Evolutionary conservation across 2,329 filamentous ascomycete species (phyloP).

Genomic region (Cytospora piceae): DNA sequence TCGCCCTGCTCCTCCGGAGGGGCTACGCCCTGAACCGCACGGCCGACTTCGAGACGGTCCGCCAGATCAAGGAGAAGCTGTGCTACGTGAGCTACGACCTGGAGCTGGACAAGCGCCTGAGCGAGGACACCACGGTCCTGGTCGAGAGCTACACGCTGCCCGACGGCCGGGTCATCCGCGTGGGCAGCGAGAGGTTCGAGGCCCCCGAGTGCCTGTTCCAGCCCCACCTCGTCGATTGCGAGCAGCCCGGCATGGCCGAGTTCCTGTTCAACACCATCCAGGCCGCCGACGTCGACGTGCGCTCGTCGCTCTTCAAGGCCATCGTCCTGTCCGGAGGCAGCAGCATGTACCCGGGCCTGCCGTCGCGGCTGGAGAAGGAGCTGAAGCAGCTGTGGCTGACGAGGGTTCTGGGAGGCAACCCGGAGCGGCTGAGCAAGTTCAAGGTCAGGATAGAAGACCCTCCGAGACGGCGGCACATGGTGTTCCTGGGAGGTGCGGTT

Average conservation of each 20-base stretch:
- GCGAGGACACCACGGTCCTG: conserved; percentile 94
- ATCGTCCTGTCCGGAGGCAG: conserved; percentile 95
- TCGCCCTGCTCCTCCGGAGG: conserved; percentile 87
- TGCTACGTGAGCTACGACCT: conserved; percentile 99
- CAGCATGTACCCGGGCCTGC: conserved; percentile 98
- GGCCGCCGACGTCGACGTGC: conserved; percentile 90
- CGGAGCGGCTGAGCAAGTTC: conserved; percentile 95
- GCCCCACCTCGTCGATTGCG: conserved; percentile 95
- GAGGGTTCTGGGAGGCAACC: conserved; percentile 85
- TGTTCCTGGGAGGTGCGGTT: conserved; percentile 96
- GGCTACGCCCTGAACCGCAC: conserved; percentile 98
- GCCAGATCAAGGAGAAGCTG: conserved; percentile 99
- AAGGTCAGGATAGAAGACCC: conserved; percentile 99
- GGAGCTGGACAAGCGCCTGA: conserved; percentile 91
- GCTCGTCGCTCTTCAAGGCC: conserved; percentile 92
- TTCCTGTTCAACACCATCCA: conserved; percentile 99
- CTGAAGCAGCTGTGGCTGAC: conserved; percentile 98
- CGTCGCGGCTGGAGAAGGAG: conserved; percentile 95
- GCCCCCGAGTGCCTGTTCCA: conserved; percentile 98
- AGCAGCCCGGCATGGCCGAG: conserved; percentile 95
- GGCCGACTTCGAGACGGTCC: conserved; percentile 97
- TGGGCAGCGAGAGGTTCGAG: conserved; percentile 96
- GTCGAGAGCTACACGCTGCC: conserved; percentile 98
- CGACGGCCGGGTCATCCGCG: conserved; percentile 92
- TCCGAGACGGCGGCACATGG: conserved; percentile 94